Base-by-base conservation (phyloP, 805 yeast genomes). In the Kluyveromyces wickerhamii region DNA sequence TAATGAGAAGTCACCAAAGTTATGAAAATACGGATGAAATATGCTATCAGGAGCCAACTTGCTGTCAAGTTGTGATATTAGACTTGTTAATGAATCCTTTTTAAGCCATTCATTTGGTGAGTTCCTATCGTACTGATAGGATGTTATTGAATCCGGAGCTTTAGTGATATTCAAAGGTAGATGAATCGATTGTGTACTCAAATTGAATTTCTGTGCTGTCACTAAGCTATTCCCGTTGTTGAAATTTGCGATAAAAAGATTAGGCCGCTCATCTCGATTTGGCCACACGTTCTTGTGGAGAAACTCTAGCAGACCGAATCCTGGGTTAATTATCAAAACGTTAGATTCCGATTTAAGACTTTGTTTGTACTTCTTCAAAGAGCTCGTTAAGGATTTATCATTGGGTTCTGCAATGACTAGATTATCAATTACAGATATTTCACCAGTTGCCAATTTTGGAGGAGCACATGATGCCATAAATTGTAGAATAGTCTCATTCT, bases 301-400 rank as follows among this genome's bases (percentile, higher is more conserved):
- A 37, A 62, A 54, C 9, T 71, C 72, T 7, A 69, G 52, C 27
- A 74, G 66, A 2, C 94, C 94, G 72, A 82, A 66, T 3, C 87
- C 85, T 37, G 85, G 94, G n/a, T 63, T 56, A 11, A 88, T 47
- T 15, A 88, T 54, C 29, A 88, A 43, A 3, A 87, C 54, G 37
- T 74, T 76, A 1, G 88, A 69, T 3, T 61, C 50, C 0, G 48
- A 41, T 8, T 51, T 43, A 10, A 85, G 57, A 29, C 60, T 55
- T 1, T 63, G 54, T 4, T 62, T 33, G 39, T 75, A 61, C 11
- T 71, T 72, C 10, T 45, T 47, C 11, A 84, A 38, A 0, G 88
- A 80, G 5, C 47, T 38, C 4, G 60, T 52, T 0, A 84, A 70
- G 37, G 73, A 72, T 41, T 71, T 67, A 0, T 80, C 66, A 49